These are phyloP conservation scores for Arthrinium phaeospermum DNA, from an alignment of 2,329 filamentous ascomycete species.

Conservation along the genomic window DNA sequence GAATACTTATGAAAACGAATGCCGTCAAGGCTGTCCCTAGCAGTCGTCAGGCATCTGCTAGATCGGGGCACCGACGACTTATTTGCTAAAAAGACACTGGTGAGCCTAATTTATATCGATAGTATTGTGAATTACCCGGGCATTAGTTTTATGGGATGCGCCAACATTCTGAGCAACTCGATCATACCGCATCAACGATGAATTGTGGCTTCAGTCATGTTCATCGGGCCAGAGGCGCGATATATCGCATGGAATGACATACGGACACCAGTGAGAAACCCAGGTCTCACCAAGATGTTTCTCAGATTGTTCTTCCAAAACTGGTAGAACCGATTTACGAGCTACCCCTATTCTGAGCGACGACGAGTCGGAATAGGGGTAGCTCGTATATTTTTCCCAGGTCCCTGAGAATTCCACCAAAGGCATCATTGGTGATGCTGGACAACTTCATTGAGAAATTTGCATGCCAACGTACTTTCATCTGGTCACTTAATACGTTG, in stretches of 20 bases:
- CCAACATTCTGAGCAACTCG: not conserved
- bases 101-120: not conserved
- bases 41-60: not conserved
- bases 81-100: not conserved
- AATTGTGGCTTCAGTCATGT: not conserved
- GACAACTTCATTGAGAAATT: too few relatives aligned
- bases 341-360: not conserved
- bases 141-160: not conserved
- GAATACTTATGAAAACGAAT: not conserved
- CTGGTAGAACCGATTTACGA: not conserved
- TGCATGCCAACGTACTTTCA: too few relatives aligned
- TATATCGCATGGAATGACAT: not conserved
- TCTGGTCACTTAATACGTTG: too few relatives aligned
- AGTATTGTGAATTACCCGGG: too few relatives aligned
- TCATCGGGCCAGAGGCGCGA: not conserved
- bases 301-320: not conserved
- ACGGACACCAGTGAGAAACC: not conserved
- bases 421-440: too few relatives aligned
- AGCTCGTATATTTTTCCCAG: not conserved
- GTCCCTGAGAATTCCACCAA: not conserved
- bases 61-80: not conserved
- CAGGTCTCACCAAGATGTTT: not conserved
- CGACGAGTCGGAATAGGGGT: not conserved
- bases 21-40: not conserved
- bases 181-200: too few relatives aligned